phyloP scores from a whole-genome alignment of 2,329 filamentous ascomycete genomes.

The Colletotrichum spinosum region DNA sequence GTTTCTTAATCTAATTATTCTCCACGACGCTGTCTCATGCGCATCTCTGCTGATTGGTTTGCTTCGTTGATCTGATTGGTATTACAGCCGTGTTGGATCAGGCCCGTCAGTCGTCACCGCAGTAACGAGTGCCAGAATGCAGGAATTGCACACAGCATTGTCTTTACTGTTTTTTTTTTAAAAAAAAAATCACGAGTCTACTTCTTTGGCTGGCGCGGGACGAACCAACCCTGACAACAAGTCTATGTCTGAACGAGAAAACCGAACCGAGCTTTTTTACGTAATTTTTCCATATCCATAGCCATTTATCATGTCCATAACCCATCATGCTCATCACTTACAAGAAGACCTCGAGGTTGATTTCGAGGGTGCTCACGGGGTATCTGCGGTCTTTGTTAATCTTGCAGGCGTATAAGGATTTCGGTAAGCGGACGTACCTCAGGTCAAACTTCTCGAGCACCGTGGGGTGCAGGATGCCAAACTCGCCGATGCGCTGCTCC shows the following conservation, averaged over 20 bases:
- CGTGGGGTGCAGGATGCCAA: slow-evolving; percentile 93
- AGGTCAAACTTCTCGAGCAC: slow-evolving; percentile 95
- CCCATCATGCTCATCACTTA: slow-evolving; percentile 53
- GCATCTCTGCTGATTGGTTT: background rate
- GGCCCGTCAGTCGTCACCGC: background rate
- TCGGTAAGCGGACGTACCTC: slow-evolving; percentile 63
- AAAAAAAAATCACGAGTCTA: slow-evolving; percentile 21
- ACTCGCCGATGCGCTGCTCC: slow-evolving; percentile 83
- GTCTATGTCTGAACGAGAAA: slow-evolving; percentile 20
- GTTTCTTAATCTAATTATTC: slow-evolving; percentile 34
- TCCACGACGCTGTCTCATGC: background rate
- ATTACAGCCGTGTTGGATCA: background rate
- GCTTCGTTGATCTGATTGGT: background rate
- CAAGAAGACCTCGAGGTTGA: slow-evolving; percentile 94
- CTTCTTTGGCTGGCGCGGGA: slow-evolving; percentile 20
- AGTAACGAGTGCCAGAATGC: background rate
- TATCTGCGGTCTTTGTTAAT: slow-evolving; percentile 64
- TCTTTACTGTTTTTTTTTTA: slow-evolving; percentile 33
- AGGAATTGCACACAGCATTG: too few species aligned
- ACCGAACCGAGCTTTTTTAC: slow-evolving; percentile 17
- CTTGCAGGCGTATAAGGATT: background rate
- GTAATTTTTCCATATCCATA: slow-evolving; percentile 13
- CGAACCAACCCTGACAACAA: slow-evolving; percentile 4
- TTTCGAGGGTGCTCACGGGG: slow-evolving; percentile 92
- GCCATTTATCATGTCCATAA: slow-evolving; percentile 33